Conservation (phyloP, 2,329 filamentous ascomycete species). For the Beauveria sp. region DNA sequence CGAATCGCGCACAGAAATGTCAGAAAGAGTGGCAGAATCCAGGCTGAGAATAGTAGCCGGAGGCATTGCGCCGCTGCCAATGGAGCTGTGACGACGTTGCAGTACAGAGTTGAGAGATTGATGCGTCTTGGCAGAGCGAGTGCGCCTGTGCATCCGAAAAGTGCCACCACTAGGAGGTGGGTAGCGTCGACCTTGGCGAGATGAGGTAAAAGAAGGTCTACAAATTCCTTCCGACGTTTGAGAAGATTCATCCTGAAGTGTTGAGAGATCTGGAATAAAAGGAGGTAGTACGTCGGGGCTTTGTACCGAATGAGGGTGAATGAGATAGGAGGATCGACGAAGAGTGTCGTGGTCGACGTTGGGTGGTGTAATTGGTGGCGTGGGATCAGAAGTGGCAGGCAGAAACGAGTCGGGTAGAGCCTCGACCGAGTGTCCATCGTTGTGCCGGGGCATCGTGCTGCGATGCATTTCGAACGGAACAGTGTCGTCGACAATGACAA, state of each 20-base stretch:
- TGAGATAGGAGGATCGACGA: conserved; percentile 47
- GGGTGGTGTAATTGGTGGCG: conserved; percentile 56
- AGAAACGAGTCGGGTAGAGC: conserved; percentile 46
- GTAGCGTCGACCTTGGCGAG: conserved; percentile 20
- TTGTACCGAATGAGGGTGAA: conserved; percentile 39
- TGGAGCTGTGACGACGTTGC: conserved; percentile 51
- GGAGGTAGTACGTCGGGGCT: conserved; percentile 36
- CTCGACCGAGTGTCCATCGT: conserved; percentile 39
- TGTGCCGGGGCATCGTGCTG: conserved; percentile 44
- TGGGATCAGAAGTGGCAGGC: conserved; percentile 43
- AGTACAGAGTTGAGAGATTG: conserved; percentile 44
- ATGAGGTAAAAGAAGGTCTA: conserved; percentile 24
- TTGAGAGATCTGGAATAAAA: conserved; percentile 39
- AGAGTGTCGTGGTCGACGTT: conserved; percentile 35
- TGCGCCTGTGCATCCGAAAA: conserved; percentile 33
- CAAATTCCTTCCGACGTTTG: conserved; percentile 26
- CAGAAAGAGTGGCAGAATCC: conserved; percentile 51
- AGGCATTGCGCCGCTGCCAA: conserved; percentile 46
- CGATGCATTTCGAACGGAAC: conserved; percentile 39
- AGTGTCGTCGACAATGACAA: conserved; percentile 75
- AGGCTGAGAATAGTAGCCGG: conserved; percentile 51
- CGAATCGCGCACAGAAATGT: conserved; percentile 40
- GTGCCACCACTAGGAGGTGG: conserved; percentile 23
- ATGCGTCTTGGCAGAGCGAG: conserved; percentile 41
- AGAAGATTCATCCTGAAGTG: conserved; percentile 22